Evolutionary conservation across 1,139 yeast genomes (phyloP).

Genomic region (Pichia sp.): DNA sequence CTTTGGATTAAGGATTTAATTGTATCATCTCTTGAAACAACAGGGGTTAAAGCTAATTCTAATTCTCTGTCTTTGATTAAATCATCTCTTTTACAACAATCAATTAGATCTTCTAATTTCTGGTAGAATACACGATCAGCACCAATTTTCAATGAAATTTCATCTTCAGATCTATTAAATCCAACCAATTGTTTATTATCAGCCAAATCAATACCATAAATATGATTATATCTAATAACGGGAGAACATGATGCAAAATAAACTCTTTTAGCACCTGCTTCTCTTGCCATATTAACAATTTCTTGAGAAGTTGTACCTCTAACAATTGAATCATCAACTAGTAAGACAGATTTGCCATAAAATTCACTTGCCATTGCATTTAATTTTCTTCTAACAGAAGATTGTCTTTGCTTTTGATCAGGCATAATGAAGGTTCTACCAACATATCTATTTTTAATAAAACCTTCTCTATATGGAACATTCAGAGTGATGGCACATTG

Average conservation of each 20-base stretch:
- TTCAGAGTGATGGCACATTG: conserved; percentile 81
- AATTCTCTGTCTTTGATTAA: conserved; percentile 30
- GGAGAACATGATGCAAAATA: conserved; percentile 97
- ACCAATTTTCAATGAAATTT: conserved; percentile 73
- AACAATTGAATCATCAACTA: conserved; percentile 95
- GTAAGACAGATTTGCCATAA: conserved; percentile 73
- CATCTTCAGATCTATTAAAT: conserved; percentile 63
- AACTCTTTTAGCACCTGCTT: conserved; percentile 92
- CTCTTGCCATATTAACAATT: conserved; percentile 94
- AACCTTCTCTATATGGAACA: conserved; percentile 91
- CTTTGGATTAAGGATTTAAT: conserved; percentile 22
- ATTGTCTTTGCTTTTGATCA: conserved; percentile 87
- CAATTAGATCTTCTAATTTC: conserved; percentile 70
- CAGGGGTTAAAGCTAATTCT: conserved; percentile 30
- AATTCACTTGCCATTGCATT: conserved; percentile 96
- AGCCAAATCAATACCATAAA: conserved; percentile 95
- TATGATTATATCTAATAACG: conserved; percentile 89
- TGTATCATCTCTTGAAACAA: conserved; percentile 27
- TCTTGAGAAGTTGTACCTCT: conserved; percentile 97
- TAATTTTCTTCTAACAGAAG: conserved; percentile 88
- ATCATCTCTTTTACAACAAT: conserved; percentile 59
- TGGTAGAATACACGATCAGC: conserved; percentile 92
- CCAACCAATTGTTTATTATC: conserved; percentile 94
- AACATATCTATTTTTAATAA: conserved; percentile 91
- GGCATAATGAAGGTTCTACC: conserved; percentile 99